Evolutionary conservation across 2,329 filamentous ascomycete genomes (phyloP), one percentile per base, ranked within the genome.

Genomic region (Blumeria graminis): DNA sequence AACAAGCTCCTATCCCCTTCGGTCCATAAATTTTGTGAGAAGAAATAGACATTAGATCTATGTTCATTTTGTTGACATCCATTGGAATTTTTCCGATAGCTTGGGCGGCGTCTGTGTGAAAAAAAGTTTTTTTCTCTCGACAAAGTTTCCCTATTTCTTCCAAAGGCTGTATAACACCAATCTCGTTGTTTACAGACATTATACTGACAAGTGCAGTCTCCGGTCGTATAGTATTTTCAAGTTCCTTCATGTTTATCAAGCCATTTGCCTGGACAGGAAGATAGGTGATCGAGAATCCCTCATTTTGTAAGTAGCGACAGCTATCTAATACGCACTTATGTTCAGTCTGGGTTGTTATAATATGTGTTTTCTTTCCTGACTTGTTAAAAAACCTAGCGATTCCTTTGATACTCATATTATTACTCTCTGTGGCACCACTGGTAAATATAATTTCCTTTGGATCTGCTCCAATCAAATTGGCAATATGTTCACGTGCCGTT

Each of bases 381-480:
- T 86, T 80, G 62, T 87, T 88, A 68, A 95, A 95, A 72, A 98
- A 98, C 60, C 90, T 78, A 18, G 92, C 89, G 8, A 98, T 90
- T 61, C 92, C 92, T 72, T 98, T 98, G 72, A 98, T 87, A 70
- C 88, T 94, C 92, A 98, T 98, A 66, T 98, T 98, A 71, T 98
- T 98, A 68, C 88, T 95, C 73, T 98, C 92, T 0, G 92, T 98
- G 14, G 92, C 92, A 56, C 92, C 92, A 65, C 89, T 95, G 6
- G 92, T 98, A 71, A 98, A 96, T 64, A 98, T 93, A 62, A 98
- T 96, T 68, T 98, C 92, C 71, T 98, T 98, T 6, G 92, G 74
- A 68, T 98, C 88, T 33, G 92, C 92, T 32, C 90, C 90, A 62
- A 98, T 92, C 56, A 98, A 76, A 41, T 76, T 76, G 3, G 92